Conservation (phyloP, 176 grass and related monocot species). For the Otatea glauca region DNA sequence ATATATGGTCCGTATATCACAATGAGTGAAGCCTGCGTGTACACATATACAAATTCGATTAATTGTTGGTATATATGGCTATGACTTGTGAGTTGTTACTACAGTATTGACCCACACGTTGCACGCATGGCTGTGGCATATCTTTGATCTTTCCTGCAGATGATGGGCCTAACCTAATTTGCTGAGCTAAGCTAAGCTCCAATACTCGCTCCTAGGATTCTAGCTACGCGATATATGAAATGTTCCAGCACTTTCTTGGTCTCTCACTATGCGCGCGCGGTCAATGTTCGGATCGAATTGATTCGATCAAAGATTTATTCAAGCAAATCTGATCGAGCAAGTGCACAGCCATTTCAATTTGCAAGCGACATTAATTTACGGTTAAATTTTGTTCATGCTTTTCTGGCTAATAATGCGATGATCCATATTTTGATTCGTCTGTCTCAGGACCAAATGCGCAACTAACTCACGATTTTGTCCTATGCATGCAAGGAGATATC, state of each 20-base stretch:
- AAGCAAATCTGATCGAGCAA: constrained; percentile 30
- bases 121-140: neutral
- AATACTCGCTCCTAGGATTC: neutral
- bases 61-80: neutral
- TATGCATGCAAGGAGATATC: constrained; percentile 39
- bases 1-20: neutral
- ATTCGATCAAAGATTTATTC: constrained; percentile 47
- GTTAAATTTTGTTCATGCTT: neutral
- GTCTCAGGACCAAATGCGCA: too few species aligned
- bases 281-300: constrained; percentile 41
- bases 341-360: neutral
- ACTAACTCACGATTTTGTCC: neutral
- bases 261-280: neutral
- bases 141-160: neutral
- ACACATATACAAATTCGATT: neutral
- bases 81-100: neutral
- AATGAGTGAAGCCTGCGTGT: too few species aligned
- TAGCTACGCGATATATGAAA: neutral
- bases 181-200: constrained; percentile 9
- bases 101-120: constrained; percentile 4
- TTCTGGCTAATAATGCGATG: too few species aligned
- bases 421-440: too few species aligned
- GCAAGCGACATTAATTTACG: constrained; percentile 7
- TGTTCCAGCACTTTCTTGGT: neutral
- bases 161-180: constrained; percentile 9